Evolutionary conservation across 1,139 yeast genomes (phyloP), one percentile per base, ranked within the genome.

Genomic region (Wickerhamiella infanticola): DNA sequence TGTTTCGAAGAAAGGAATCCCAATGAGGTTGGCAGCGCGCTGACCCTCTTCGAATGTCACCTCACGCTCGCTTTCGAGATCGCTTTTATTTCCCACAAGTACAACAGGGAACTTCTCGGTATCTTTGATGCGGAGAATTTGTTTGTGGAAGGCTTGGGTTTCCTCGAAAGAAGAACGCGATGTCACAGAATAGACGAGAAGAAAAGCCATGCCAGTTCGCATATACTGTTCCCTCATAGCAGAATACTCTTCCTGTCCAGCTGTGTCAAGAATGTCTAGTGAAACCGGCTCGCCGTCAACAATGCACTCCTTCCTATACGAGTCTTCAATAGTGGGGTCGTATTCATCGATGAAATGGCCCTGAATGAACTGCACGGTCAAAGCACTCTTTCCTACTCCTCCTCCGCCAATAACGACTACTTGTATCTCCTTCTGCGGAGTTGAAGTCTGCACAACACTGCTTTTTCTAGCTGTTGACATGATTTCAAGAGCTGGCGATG

Each of bases 301-400:
- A 58, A 82, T 90, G 49, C 88, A 81, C 57, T 86, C 94, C 58
- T 88, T 88, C 49, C 96, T 72, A 65, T 90, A 90, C 2, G 95
- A 84, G 62, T 90, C 98, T 65, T 90, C 98, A 59, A 90, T 90
- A 18, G 98, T 90, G 13, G 98, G 98, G 65, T 90, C 97, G 58
- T 90, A 90, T 59, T 88, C 95, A 62, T 85, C 95, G 37, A 88
- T 94, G 62, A 88, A 88, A 59, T 85, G 95, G 41, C 86, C 77
- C 62, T 86, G 95, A 50, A 86, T 84, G 39, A 63, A 57, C 63
- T 88, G 94, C 51, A 88, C 86, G 41, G 97, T 86, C 53, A 86
- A 69, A 7, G 96, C 95, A 24, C 94, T 81, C 63, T 86, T 86
- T 67, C 97, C 97, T 50, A 86, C 96, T 66, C 95, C 95, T 62